These are phyloP conservation scores for Radiomyces spectabilis DNA, from an alignment of 192 early-diverging fungal genomes.

Conservation along the genomic window DNA sequence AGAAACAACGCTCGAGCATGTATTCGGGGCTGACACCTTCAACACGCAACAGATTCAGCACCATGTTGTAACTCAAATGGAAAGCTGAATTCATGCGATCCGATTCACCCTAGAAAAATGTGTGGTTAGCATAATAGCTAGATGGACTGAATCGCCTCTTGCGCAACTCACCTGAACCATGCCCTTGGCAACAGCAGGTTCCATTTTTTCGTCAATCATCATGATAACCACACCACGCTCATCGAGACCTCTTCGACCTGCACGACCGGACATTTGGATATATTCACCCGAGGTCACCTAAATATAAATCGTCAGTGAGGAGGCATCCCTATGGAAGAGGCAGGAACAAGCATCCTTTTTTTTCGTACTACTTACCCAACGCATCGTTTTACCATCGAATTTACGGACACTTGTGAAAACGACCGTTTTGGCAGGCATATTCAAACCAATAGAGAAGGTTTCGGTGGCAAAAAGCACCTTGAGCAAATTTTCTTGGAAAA, in stretches of 20 bases:
- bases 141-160: too few relatives aligned
- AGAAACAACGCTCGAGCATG: slow-evolving; percentile 88
- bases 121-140: too few relatives aligned
- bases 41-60: slow-evolving; percentile 89
- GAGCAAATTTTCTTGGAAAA: slow-evolving; percentile 94
- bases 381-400: slow-evolving; percentile 81
- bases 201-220: slow-evolving; percentile 95
- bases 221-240: slow-evolving; percentile 95
- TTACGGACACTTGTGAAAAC: slow-evolving; percentile 92
- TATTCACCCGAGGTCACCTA: slow-evolving; percentile 83
- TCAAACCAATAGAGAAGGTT: slow-evolving; percentile 97
- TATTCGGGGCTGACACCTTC: slow-evolving; percentile 90
- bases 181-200: slow-evolving; percentile 80
- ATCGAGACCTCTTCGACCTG: slow-evolving; percentile 94
- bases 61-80: slow-evolving; percentile 95
- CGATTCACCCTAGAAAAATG: slow-evolving; percentile 47
- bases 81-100: slow-evolving; percentile 91
- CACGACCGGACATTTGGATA: slow-evolving; percentile 99
- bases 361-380: slow-evolving; percentile 61
- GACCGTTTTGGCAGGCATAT: slow-evolving; percentile 99
- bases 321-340: too few relatives aligned
- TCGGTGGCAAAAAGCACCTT: slow-evolving; percentile 99
- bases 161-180: slow-evolving; percentile 72
- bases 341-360: too few relatives aligned
- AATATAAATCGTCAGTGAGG: not conserved